Conservation (phyloP, 257 asterid species). For the Solanum bulbocastanum region DNA sequence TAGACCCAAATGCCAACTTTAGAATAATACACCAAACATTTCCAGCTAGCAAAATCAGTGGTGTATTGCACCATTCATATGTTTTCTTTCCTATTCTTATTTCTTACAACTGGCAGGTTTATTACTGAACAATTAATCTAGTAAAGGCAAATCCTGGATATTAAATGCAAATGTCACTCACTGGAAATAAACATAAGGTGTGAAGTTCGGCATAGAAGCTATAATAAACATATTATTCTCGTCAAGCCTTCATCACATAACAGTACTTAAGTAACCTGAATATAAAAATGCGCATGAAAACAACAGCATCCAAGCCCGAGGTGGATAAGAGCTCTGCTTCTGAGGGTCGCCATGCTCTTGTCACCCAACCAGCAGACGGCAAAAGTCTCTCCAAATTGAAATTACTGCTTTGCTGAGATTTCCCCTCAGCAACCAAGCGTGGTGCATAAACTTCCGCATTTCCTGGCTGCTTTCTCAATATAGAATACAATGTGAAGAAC, state of each 20-base stretch:
- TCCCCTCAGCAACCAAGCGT: constrained; percentile 71
- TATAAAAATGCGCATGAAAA: constrained; percentile 78
- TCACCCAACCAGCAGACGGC: constrained; percentile 70
- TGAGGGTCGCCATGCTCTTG: constrained; percentile 70
- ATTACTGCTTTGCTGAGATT: constrained; percentile 20
- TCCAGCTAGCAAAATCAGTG: neutral
- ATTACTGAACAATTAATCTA: neutral
- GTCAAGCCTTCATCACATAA: neutral
- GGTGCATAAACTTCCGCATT: constrained; percentile 64
- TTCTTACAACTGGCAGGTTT: neutral
- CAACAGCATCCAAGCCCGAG: constrained; percentile 90
- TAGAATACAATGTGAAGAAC: constrained; percentile 48
- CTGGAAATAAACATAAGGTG: neutral
- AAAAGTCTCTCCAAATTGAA: constrained; percentile 28
- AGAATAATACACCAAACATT: neutral
- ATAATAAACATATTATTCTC: neutral
- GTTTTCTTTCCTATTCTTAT: neutral
- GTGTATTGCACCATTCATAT: neutral
- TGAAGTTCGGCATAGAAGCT: neutral
- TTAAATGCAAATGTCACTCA: neutral
- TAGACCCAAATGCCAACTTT: neutral
- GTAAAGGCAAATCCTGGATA: neutral
- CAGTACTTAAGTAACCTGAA: constrained; percentile 44
- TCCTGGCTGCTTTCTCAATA: constrained; percentile 61
- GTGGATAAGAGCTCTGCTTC: constrained; percentile 65